Evolutionary conservation across 1,139 yeast species (phyloP), one percentile per base, ranked within the genome.

Genomic region (Kazachstania sp.): DNA sequence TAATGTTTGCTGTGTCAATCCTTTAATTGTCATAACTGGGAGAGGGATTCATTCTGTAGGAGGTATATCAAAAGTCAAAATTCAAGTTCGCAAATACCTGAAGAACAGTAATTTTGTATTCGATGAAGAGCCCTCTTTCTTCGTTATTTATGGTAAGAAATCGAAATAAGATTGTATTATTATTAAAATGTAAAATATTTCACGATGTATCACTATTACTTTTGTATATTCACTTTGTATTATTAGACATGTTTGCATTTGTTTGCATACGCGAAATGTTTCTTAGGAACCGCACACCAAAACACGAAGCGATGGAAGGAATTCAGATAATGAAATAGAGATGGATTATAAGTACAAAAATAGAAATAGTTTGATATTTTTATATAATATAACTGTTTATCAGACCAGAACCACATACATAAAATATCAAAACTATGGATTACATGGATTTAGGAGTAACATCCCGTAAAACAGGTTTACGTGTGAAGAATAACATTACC

Each of bases 401-500:
- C 3, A 15, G 6, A 15, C 12, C 4, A 35, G 37, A 16, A 35
- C 2, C 15, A 15, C 37, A 35, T 16, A 15, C 23, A 31, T 12
- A 23, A 2, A 2, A 8, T 32, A 2, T 4, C 16, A 8, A 20
- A n/a, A 12, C 29, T 30, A 68, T 68, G 71, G 80, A 78, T 59
- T 71, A 75, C 54, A 68, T 78, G 60, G 69, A 71, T 47, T 65
- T 79, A 37, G 86, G 86, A 15, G 61, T 71, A 36, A 71, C 68
- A 61, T 74, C 84, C 43, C 71, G 86, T 19, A 79, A 78, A 62
- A 78, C 85, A 1, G 86, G 86, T 9, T 62, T 81, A 19, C 69
- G 69, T 49, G 79, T 80, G 3, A 71, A 69, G 46, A 63, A 70
- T 48, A 71, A 79, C 63, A 59, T 83, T 40, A 66, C 70, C 32